These are phyloP conservation scores for Nigrospora sphaerica DNA, from an alignment of 2,329 filamentous ascomycete species.

Conservation along the genomic window DNA sequence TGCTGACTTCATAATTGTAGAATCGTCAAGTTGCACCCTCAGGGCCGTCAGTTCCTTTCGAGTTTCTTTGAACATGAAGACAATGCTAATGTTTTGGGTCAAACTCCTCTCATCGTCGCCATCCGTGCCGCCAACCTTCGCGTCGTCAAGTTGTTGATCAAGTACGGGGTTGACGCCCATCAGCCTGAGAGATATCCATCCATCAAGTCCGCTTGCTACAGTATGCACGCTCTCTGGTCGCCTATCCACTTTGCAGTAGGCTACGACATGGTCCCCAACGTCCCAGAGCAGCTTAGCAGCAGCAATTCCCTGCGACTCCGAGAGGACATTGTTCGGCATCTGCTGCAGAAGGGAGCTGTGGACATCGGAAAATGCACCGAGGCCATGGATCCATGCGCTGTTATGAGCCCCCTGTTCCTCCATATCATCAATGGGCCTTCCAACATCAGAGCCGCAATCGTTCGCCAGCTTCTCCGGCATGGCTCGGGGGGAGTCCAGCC, in stretches of 20 bases:
- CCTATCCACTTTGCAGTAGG: no score
- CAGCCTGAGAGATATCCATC: background rate
- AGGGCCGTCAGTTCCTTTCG: background rate
- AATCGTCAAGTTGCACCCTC: no score
- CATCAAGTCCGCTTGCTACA: background rate
- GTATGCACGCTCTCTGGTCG: background rate
- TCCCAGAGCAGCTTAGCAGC: background rate
- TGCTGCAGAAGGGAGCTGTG: background rate
- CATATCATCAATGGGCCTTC: no score
- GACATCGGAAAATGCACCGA: background rate
- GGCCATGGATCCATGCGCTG: background rate
- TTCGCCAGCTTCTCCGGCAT: no score
- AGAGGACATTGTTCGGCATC: background rate
- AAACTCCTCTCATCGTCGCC: background rate
- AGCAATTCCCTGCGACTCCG: background rate
- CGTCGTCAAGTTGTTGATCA: background rate
- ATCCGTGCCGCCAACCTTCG: background rate
- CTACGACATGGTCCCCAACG: background rate
- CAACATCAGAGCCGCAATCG: no score
- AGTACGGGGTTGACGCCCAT: background rate
- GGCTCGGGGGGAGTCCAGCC: no score
- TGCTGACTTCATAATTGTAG: no score
- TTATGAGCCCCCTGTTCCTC: background rate
- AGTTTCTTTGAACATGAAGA: background rate
- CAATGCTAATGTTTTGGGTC: background rate